Conservation (phyloP, 2,329 filamentous ascomycete genomes). For the Hymenoscyphus repandus region DNA sequence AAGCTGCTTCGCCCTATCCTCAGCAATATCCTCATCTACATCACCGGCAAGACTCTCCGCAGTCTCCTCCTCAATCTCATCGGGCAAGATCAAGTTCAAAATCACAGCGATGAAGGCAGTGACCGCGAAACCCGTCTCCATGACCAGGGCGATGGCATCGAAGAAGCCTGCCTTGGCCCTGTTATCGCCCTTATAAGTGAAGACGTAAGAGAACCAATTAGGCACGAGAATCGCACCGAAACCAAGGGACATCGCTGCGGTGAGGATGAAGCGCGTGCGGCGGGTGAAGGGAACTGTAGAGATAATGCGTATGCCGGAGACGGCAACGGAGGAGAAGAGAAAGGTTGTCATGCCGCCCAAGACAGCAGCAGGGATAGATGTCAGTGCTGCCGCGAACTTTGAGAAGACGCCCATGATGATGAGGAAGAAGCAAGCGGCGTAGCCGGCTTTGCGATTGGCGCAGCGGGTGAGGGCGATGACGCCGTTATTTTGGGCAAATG, state of each 20-base stretch:
- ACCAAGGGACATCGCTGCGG: slow-evolving; percentile 67
- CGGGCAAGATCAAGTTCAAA: slow-evolving; percentile 67
- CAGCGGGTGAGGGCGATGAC: slow-evolving; percentile 78
- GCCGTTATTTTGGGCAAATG: slow-evolving; percentile 80
- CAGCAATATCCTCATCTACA: slow-evolving; percentile 5
- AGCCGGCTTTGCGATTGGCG: slow-evolving; percentile 75
- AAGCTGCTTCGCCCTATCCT: background rate
- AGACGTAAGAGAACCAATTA: slow-evolving; percentile 64
- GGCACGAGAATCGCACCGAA: slow-evolving; percentile 65
- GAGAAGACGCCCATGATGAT: slow-evolving; percentile 77
- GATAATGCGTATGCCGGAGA: slow-evolving; percentile 74
- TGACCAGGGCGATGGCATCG: slow-evolving; percentile 66
- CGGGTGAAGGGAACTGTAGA: slow-evolving; percentile 67
- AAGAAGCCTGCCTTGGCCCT: slow-evolving; percentile 65
- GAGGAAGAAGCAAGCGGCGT: slow-evolving; percentile 71
- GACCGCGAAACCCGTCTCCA: slow-evolving; percentile 71
- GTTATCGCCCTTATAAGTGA: slow-evolving; percentile 67
- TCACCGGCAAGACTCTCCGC: slow-evolving; percentile 27
- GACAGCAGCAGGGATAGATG: slow-evolving; percentile 64
- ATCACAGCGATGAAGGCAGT: slow-evolving; percentile 68
- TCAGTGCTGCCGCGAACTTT: slow-evolving; percentile 76
- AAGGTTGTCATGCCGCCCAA: slow-evolving; percentile 75
- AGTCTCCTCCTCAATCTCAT: slow-evolving; percentile 62
- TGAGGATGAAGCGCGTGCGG: slow-evolving; percentile 76
- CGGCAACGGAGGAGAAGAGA: slow-evolving; percentile 70